Base-by-base conservation (phyloP, 495 filamentous ascomycete genomes). In the Neurospora sp. region DNA sequence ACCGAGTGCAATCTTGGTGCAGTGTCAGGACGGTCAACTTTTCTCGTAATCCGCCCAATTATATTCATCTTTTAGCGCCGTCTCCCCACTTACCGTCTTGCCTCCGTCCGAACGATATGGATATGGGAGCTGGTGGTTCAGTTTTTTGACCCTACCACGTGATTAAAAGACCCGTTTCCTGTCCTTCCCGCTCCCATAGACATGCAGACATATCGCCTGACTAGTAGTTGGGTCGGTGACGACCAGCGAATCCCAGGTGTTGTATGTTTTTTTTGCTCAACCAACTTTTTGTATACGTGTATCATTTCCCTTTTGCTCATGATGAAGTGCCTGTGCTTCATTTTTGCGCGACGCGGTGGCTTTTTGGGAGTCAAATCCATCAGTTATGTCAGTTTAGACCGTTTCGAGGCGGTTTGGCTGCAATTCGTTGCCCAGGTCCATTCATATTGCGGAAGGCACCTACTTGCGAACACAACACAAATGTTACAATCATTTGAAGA, bases 211-310 rank as follows among this genome's bases (percentile, higher is more conserved):
- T 22, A 27, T 27, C 22, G 22, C 22, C 22, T 27, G 22, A 27
- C 22, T 27, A 27, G 22, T 27, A 27, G 22, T 27, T 27, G 22
- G 22, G 22, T 27, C 22, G 22, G 22, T 27, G 22, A 27, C 22
- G 22, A 27, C 27, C 27, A 27, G 27, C 27, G 81, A 82, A 83
- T 82, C 76, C 81, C 76, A 74, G 79, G 80, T 84, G 82, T 81
- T 83, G 81, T 83, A 84, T 81, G 79, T 82, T 78, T 78, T 79
- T 73, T 76, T 79, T 73, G 0, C 39, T 12, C 39, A 0, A 40
- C 11, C 3, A 3, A 40, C 5, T 42, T 42, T 42, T 42, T 7
- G 16, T n/a, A n/a, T n/a, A n/a, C 2, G 18, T 18, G 4, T 35
- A 35, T 8, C 16, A 18, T 42, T 18, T 42, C 5, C 16, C 8